Evolutionary conservation across 75 land plant species (phyloP).

Genomic region (Gnetum montanum): DNA sequence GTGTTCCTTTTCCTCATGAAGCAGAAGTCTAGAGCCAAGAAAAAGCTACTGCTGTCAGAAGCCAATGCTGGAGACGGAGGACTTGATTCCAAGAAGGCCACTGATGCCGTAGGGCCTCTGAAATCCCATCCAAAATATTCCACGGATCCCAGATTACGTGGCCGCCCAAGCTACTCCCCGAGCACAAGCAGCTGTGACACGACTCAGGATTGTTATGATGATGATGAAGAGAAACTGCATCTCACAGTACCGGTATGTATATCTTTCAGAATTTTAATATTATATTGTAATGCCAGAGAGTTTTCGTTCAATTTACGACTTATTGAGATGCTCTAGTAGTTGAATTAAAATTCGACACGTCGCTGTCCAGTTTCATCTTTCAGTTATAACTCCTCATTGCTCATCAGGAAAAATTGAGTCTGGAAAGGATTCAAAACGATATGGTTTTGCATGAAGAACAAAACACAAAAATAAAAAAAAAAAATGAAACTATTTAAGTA

Average conservation of each 20-base stretch:
- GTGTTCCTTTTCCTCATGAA: neutral
- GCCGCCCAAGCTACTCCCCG: too few relatives aligned
- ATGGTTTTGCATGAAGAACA: neutral
- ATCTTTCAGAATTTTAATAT: too few relatives aligned
- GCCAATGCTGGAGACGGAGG: conserved; percentile 6
- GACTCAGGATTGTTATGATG: conserved; percentile 50
- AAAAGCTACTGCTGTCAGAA: conserved; percentile 11
- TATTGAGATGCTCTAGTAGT: too few relatives aligned
- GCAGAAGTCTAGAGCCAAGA: too few relatives aligned
- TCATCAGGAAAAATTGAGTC: conserved; percentile 2
- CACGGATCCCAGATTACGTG: neutral
- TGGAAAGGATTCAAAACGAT: neutral
- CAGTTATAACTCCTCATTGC: conserved; percentile 7
- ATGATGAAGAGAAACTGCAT: too few relatives aligned
- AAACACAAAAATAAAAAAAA: neutral
- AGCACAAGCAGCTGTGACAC: too few relatives aligned
- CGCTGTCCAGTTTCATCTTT: conserved; percentile 54
- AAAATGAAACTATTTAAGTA: too few relatives aligned
- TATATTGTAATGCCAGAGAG: too few relatives aligned
- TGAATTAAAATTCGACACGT: too few relatives aligned
- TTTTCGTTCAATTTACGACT: too few relatives aligned
- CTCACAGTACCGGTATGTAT: too few relatives aligned
- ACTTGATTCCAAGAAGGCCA: conserved; percentile 29
- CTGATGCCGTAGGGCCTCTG: conserved; percentile 25
- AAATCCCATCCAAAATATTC: conserved; percentile 1